Percentiles rank a stretch among this genome's conserved stretches.
Evolutionary conservation across 192 early-diverging fungal species (phyloP).

Genomic region (Gryganskiella cystojenkinii): DNA sequence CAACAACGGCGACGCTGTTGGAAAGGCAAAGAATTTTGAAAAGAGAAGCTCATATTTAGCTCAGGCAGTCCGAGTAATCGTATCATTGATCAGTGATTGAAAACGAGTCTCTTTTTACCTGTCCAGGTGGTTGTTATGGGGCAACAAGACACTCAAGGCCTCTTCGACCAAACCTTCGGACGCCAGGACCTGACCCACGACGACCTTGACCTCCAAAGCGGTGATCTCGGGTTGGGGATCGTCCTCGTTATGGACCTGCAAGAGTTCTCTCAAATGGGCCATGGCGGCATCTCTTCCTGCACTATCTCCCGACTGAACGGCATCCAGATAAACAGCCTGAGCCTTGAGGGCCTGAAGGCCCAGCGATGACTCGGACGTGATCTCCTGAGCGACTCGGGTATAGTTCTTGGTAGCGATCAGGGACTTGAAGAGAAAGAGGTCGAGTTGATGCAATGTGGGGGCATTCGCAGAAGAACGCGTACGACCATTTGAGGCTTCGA

Average conservation of each 20-base stretch:
- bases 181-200: conserved; percentile 73
- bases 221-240: conserved; percentile 50
- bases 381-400: conserved; percentile 73
- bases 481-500: conserved; percentile 54
- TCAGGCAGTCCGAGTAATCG: too few relatives aligned
- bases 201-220: conserved; percentile 63
- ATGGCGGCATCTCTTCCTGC: conserved; percentile 58
- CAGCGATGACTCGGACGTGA: conserved; percentile 57
- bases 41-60: background rate
- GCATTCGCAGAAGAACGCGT: conserved; percentile 78
- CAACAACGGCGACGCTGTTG: conserved; percentile 80
- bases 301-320: conserved; percentile 54
- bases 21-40: conserved; percentile 6
- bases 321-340: conserved; percentile 70
- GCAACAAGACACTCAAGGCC: conserved; percentile 75
- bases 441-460: conserved; percentile 61
- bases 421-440: conserved; percentile 81
- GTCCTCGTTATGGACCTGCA: conserved; percentile 64
- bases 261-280: conserved; percentile 54
- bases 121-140: conserved; percentile 81
- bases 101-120: conserved; percentile 73
- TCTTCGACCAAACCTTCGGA: conserved; percentile 72
- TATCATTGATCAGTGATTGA: too few relatives aligned
- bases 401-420: conserved; percentile 83
- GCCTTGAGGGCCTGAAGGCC: conserved; percentile 75